A percentile compares a stretch with the other conserved stretches of the same genome.
Evolutionary conservation across 306 rosid genomes (phyloP).

Genomic region (Ceratonia siliqua): DNA sequence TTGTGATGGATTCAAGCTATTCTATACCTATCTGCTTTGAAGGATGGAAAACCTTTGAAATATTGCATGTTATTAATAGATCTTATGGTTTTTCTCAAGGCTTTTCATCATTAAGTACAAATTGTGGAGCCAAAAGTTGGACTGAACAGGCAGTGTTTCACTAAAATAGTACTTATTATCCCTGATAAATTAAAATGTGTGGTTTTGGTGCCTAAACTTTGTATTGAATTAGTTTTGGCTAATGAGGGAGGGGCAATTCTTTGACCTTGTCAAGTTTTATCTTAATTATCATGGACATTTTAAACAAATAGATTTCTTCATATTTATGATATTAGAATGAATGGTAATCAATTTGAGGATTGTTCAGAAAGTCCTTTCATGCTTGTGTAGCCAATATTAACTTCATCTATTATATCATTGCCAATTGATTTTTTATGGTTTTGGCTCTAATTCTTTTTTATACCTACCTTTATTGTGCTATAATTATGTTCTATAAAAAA

Average conservation of each 20-base stretch:
- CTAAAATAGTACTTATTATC: conserved; percentile 4
- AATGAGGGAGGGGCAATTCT: conserved; percentile 1
- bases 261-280: conserved; percentile 1
- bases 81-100: conserved; percentile 9
- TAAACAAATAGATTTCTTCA: conserved; percentile 14
- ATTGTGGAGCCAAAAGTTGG: conserved; percentile 19
- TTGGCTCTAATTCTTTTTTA: conserved; percentile 16
- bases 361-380: conserved; percentile 19
- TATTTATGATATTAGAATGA: neutral
- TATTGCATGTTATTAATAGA: neutral
- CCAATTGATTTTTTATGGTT: conserved; percentile 16
- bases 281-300: neutral
- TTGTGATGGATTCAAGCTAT: neutral
- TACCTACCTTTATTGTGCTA: conserved; percentile 12
- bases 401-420: conserved; percentile 21
- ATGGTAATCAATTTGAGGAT: conserved; percentile 4
- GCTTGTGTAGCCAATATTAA: neutral
- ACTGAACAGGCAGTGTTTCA: conserved; percentile 21
- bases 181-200: conserved; percentile 12
- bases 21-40: neutral
- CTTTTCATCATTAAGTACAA: conserved; percentile 6
- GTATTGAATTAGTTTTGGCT: neutral
- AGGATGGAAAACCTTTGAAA: neutral
- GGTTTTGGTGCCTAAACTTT: neutral
- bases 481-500: conserved; percentile 6